Base-by-base conservation (phyloP, 1,284 basidiomycete genomes). In the Rhodotorula sp. region DNA sequence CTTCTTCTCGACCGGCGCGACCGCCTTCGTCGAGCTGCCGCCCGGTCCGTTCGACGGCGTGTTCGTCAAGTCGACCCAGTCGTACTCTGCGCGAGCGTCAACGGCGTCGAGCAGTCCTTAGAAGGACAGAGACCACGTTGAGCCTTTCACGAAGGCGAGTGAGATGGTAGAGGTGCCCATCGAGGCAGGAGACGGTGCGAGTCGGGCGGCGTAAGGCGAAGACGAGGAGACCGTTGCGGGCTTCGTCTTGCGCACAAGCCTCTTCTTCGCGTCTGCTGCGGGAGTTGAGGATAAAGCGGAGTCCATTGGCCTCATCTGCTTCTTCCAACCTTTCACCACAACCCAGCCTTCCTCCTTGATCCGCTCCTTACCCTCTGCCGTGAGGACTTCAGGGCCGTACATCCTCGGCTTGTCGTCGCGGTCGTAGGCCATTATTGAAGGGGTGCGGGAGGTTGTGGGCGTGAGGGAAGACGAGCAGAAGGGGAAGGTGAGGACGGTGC, bases 401-500 rank as follows among this genome's bases (percentile, higher is more conserved):
- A 58, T 64, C 16, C 67, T 30, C 1, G 59, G 20, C 1, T 30
- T 40, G 20, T 68, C 64, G 4, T 64, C 28, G 4, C 22, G 50
- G 46, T 71, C 67, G 51, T 59, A 71, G 31, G 48, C 50, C 34
- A 68, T 46, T 2, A 65, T 28, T 2, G 52, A 48, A 6, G 70
- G 70, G 20, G 44, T 58, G 22, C 69, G 65, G 5, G 62, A 58
- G 1, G 69, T 24, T 2, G 37, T 22, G 20, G 62, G 62, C n/a
- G 57, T 60, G 10, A 54, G 52, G 4, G 46, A 0, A 1, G 60
- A 56, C 2, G 28, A 40, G 22, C 59, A 59, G 26, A 11, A 34
- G 6, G 68, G 68, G 40, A 59, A 69, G 2, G 55, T 59, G 13
- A 60, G 52, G 47, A 69, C 68, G 1, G 68, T 66, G 24, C 68